phyloP scores from a whole-genome alignment of 2,329 filamentous ascomycete genomes.

The Aspergillus glaucus region DNA sequence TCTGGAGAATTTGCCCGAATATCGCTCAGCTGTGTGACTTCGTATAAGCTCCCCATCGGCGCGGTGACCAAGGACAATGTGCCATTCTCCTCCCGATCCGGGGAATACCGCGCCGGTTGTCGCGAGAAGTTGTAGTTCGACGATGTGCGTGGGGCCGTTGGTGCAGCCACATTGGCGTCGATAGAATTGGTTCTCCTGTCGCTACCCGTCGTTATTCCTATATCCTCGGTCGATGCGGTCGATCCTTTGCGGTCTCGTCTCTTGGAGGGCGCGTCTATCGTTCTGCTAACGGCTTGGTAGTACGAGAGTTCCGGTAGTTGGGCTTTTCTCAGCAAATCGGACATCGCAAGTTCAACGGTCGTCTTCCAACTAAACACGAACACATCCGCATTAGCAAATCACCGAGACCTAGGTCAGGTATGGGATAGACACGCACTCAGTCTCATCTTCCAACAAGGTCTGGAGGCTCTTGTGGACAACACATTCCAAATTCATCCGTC shows the following conservation, averaged over 20 bases:
- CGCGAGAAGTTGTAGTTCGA: conserved; percentile 17
- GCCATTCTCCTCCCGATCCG: conserved; percentile 31
- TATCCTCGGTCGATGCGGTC: conserved; percentile 27
- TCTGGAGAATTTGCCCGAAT: conserved; percentile 28
- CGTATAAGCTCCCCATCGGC: conserved; percentile 45
- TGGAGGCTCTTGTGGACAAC: conserved; percentile 48
- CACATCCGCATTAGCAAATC: conserved; percentile 8
- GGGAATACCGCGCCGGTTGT: conserved; percentile 27
- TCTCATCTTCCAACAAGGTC: conserved; percentile 45
- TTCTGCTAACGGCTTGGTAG: conserved; percentile 27
- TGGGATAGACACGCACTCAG: conserved; percentile 30
- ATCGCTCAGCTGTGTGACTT: conserved; percentile 42
- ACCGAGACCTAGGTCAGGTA: conserved; percentile 9
- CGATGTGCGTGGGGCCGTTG: conserved; percentile 12
- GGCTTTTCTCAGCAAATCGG: conserved; percentile 31
- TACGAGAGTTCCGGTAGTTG: conserved; percentile 34
- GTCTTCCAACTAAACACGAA: conserved; percentile 28
- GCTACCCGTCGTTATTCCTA: conserved; percentile 9
- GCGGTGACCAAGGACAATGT: conserved; percentile 34
- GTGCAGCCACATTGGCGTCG: conserved; percentile 7
- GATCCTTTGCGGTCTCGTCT: conserved; percentile 28
- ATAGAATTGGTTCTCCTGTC: conserved; percentile 13
- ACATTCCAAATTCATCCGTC: conserved; percentile 45
- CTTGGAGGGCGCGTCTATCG: conserved; percentile 23
- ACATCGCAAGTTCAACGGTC: conserved; percentile 34